Evolutionary conservation across 1,139 yeast genomes (phyloP).

Genomic region (Kurtzmaniella quercitrusa): DNA sequence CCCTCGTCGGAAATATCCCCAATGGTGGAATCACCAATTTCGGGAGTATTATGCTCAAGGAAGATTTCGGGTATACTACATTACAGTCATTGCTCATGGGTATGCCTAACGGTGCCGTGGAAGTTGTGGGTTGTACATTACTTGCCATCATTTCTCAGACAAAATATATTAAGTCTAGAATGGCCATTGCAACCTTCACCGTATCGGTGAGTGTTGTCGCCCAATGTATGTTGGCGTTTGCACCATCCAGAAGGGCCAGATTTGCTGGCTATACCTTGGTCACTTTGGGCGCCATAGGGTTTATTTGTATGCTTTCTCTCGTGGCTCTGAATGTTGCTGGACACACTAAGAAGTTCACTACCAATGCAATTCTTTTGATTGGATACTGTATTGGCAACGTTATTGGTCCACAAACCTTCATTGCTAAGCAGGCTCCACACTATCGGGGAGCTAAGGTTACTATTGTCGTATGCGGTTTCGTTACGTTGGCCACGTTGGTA

Average conservation of each 20-base stretch:
- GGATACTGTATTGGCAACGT: conserved; percentile 70
- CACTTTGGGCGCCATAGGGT: conserved; percentile 32
- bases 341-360: conserved; percentile 18
- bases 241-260: conserved; percentile 26
- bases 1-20: conserved; percentile 32
- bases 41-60: conserved; percentile 18
- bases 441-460: conserved; percentile 44
- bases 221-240: conserved; percentile 47
- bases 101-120: conserved; percentile 37
- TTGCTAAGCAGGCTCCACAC: conserved; percentile 46
- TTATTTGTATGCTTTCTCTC: conserved; percentile 13
- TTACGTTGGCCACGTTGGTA: conserved; percentile 18
- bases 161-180: conserved; percentile 29
- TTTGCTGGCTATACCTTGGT: conserved; percentile 38
- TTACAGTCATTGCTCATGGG: conserved; percentile 31
- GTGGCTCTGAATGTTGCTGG: conserved; percentile 23
- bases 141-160: conserved; percentile 20
- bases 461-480: conserved; percentile 28
- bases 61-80: conserved; percentile 26
- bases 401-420: conserved; percentile 67
- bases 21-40: conserved; percentile 51
- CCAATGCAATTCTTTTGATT: conserved; percentile 17
- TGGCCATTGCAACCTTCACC: conserved; percentile 41
- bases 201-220: conserved; percentile 34
- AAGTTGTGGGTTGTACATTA: conserved; percentile 36